Conservation (phyloP, 331 rosid genomes). For the Malus hybrid region DNA sequence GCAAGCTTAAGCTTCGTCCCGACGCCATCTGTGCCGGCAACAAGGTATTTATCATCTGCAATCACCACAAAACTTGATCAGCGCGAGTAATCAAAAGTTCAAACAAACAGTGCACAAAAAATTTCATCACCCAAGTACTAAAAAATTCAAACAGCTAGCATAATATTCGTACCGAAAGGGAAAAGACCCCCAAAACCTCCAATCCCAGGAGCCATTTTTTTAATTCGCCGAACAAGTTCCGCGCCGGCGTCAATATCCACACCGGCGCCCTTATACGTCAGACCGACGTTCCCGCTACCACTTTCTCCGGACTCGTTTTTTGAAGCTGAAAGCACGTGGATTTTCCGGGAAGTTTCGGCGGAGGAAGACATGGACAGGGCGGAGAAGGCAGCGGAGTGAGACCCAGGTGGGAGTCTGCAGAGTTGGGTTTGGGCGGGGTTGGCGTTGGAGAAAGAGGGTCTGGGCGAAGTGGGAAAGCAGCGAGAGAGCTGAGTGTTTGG, state of each 20-base stretch:
- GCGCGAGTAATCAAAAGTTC: neutral
- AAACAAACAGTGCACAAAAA: neutral
- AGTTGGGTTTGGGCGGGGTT: neutral
- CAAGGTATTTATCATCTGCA: slow-evolving; percentile 74
- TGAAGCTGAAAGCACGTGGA: slow-evolving; percentile 6
- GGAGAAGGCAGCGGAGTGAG: slow-evolving; percentile 7
- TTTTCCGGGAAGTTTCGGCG: neutral
- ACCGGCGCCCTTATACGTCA: slow-evolving; percentile 72
- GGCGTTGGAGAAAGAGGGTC: neutral
- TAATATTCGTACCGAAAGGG: slow-evolving; percentile 50
- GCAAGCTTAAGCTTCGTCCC: slow-evolving; percentile 90
- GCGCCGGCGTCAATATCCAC: slow-evolving; percentile 86
- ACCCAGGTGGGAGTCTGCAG: neutral
- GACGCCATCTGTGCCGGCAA: slow-evolving; percentile 92
- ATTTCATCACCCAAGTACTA: neutral
- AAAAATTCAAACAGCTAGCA: neutral
- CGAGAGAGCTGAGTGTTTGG: neutral
- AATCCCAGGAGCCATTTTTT: slow-evolving; percentile 83
- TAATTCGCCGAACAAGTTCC: slow-evolving; percentile 70
- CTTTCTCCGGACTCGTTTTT: neutral
- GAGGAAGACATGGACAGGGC: neutral
- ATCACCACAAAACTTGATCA: slow-evolving; percentile 6
- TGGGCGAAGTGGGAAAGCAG: neutral
- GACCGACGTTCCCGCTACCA: slow-evolving; percentile 17
- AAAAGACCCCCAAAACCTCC: slow-evolving; percentile 86